phyloP scores from a whole-genome alignment of 306 rosid genomes.

The Lathyrus sativus region DNA sequence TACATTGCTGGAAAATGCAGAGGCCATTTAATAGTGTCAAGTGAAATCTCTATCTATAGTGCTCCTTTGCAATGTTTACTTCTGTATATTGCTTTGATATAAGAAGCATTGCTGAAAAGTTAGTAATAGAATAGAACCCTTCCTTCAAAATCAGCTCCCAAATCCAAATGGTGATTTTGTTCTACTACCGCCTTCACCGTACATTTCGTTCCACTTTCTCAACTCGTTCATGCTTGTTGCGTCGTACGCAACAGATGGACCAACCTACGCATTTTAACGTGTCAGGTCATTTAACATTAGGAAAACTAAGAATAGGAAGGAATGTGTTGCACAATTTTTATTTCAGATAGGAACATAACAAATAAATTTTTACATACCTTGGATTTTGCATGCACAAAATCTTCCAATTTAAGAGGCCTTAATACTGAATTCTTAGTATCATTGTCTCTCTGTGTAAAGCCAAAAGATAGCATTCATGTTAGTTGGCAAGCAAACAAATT shows the following conservation, averaged over 20 bases:
- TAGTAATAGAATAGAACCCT: slow-evolving; percentile 18
- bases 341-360: slow-evolving; percentile 9
- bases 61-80: slow-evolving; percentile 27
- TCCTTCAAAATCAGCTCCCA: slow-evolving; percentile 44
- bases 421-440: slow-evolving; percentile 35
- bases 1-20: neutral
- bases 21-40: slow-evolving; percentile 1
- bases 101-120: slow-evolving; percentile 14
- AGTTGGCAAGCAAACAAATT: slow-evolving; percentile 21
- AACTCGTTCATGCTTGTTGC: slow-evolving; percentile 93
- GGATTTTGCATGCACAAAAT: slow-evolving; percentile 79
- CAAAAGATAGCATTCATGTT: slow-evolving; percentile 14
- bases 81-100: slow-evolving; percentile 23
- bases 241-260: slow-evolving; percentile 91
- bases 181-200: slow-evolving; percentile 96
- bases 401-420: slow-evolving; percentile 74
- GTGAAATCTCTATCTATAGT: slow-evolving; percentile 7
- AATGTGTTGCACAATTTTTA: neutral
- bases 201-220: slow-evolving; percentile 97
- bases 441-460: slow-evolving; percentile 51
- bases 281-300: neutral
- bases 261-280: slow-evolving; percentile 59
- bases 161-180: slow-evolving; percentile 90
- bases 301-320: neutral
- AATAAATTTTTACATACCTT: slow-evolving; percentile 52